Evolutionary conservation across 306 rosid genomes (phyloP).

Genomic region (Crataegus laevigata): DNA sequence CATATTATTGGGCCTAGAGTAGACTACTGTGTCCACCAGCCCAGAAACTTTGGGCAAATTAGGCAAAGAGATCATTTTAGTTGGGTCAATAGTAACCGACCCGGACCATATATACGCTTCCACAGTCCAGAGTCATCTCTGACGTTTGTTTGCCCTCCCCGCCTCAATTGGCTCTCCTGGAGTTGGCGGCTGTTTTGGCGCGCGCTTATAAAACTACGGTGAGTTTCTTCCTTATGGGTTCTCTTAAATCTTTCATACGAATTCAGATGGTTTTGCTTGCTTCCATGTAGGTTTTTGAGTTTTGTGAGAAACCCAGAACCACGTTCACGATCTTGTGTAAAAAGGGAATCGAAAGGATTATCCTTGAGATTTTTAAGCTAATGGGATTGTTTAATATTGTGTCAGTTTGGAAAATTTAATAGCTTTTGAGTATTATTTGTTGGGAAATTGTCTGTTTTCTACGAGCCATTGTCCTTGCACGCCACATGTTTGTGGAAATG

Average conservation of each 20-base stretch:
- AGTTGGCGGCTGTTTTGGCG: background rate
- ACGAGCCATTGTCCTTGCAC: background rate
- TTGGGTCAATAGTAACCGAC: background rate
- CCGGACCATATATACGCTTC: background rate
- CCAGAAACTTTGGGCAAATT: background rate
- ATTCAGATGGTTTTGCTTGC: background rate
- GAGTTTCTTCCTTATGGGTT: background rate
- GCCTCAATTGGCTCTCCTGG: background rate
- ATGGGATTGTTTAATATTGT: background rate
- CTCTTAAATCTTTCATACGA: background rate
- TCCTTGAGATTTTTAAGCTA: background rate
- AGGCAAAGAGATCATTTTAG: background rate
- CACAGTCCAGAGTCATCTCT: background rate
- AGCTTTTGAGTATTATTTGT: background rate
- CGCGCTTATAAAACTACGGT: background rate
- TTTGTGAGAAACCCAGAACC: background rate
- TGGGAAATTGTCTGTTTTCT: background rate
- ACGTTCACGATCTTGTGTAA: background rate
- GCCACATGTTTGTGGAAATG: conserved; percentile 11
- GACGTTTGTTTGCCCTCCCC: background rate
- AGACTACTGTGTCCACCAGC: background rate
- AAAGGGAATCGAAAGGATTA: background rate
- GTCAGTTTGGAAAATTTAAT: background rate
- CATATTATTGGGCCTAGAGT: background rate
- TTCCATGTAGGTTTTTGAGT: background rate